Percentiles rank a stretch among this genome's conserved stretches.
phyloP scores from a whole-genome alignment of 1,284 basidiomycete species.

The Cystobasidiaceae sp. region DNA sequence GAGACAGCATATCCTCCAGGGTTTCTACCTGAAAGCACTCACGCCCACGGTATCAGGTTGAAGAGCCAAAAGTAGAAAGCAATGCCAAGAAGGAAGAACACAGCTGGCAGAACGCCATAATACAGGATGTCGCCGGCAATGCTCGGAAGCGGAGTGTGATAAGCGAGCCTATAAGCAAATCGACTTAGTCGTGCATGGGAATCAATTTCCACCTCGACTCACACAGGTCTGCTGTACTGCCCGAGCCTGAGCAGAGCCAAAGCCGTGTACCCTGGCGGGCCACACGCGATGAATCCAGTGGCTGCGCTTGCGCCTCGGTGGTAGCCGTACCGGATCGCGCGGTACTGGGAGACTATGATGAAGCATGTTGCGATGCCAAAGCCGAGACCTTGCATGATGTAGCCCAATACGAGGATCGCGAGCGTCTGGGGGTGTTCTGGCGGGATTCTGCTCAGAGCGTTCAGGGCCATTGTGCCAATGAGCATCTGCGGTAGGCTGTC shows the following conservation, averaged over 20 bases:
- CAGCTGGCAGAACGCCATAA: slow-evolving; percentile 6
- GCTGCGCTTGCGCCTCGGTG: slow-evolving; percentile 21
- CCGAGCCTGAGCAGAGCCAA: slow-evolving; percentile 12
- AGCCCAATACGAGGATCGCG: slow-evolving; percentile 4
- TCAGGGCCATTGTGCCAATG: slow-evolving; percentile 6
- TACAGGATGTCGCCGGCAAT: slow-evolving; percentile 6
- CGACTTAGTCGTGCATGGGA: too few relatives aligned
- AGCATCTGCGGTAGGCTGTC: slow-evolving; percentile 13
- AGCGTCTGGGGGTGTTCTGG: neutral
- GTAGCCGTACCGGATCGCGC: slow-evolving; percentile 18
- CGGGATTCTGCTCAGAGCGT: neutral
- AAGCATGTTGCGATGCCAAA: slow-evolving; percentile 12
- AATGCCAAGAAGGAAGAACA: slow-evolving; percentile 2
- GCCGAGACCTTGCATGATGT: slow-evolving; percentile 19
- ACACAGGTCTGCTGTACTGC: neutral
- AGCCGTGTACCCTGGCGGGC: slow-evolving; percentile 13
- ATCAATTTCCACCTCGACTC: neutral
- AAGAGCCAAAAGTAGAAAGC: slow-evolving; percentile 19
- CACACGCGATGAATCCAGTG: slow-evolving; percentile 7
- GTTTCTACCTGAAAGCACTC: too few relatives aligned
- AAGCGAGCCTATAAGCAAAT: neutral
- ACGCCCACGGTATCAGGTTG: slow-evolving; percentile 14
- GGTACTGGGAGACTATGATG: slow-evolving; percentile 21
- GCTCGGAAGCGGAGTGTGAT: neutral
- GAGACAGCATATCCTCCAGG: too few relatives aligned